Conservation (phyloP, 345 rosid genomes). For the Turnera subulata region DNA sequence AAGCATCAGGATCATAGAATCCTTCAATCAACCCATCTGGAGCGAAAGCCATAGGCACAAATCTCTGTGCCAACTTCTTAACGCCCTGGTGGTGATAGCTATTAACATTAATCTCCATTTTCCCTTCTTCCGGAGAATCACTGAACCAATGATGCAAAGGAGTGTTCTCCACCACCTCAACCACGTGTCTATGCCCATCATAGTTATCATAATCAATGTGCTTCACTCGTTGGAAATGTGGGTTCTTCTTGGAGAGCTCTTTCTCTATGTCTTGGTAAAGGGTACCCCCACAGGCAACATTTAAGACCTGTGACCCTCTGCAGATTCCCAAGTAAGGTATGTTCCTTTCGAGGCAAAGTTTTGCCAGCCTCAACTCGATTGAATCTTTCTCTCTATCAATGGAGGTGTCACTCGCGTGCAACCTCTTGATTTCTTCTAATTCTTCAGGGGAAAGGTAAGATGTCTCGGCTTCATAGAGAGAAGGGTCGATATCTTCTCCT, state of each 20-base stretch:
- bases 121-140: constrained; percentile 48
- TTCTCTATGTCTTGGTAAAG: constrained; percentile 67
- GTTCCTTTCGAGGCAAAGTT: constrained; percentile 75
- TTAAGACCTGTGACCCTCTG: constrained; percentile 76
- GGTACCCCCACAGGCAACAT: constrained; percentile 84
- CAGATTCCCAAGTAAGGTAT: constrained; percentile 85
- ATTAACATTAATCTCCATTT: constrained; percentile 65
- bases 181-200: constrained; percentile 70
- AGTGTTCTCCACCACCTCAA: constrained; percentile 46
- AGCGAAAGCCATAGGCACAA: constrained; percentile 76
- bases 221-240: constrained; percentile 24
- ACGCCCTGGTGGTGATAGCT: constrained; percentile 95
- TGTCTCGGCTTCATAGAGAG: constrained; percentile 51
- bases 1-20: constrained; percentile 78
- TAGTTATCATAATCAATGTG: constrained; percentile 77
- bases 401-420: constrained; percentile 65
- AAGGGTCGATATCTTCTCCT: constrained; percentile 91
- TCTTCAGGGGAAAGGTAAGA: constrained; percentile 54
- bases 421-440: constrained; percentile 58
- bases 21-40: constrained; percentile 88
- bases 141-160: constrained; percentile 69
- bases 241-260: constrained; percentile 39
- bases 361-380: constrained; percentile 66
- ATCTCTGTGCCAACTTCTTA: constrained; percentile 60
- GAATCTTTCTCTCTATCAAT: constrained; percentile 78